phyloP scores from a whole-genome alignment of 768 basidiomycete species.

The Leccinum imitatum region DNA sequence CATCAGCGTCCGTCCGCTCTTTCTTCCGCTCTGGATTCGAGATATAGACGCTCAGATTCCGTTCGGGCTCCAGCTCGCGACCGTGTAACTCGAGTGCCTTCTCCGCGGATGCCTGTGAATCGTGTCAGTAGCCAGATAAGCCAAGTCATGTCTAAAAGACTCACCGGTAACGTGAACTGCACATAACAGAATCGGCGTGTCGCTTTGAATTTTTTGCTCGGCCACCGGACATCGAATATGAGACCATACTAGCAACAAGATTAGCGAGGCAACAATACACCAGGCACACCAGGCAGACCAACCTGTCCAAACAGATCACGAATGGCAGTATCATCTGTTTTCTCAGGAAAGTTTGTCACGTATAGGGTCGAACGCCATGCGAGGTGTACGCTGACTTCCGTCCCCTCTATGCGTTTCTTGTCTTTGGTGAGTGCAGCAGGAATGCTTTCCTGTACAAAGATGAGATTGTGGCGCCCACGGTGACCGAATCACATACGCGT shows the following conservation, averaged over 20 bases:
- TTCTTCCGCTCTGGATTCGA: constrained; percentile 91
- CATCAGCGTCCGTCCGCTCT: constrained; percentile 84
- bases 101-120: constrained; percentile 61
- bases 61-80: constrained; percentile 67
- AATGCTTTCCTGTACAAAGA: constrained; percentile 60
- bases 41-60: constrained; percentile 72
- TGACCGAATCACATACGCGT: constrained; percentile 34
- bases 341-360: constrained; percentile 93
- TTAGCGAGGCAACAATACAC: background rate
- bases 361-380: constrained; percentile 95
- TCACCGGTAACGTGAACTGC: constrained; percentile 82
- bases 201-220: constrained; percentile 93
- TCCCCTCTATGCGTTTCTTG: constrained; percentile 77
- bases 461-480: background rate
- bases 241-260: constrained; percentile 66
- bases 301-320: constrained; percentile 80
- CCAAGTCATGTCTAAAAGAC: constrained; percentile 27
- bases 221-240: constrained; percentile 96
- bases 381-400: constrained; percentile 82
- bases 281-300: constrained; percentile 20
- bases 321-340: constrained; percentile 73
- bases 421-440: constrained; percentile 91
- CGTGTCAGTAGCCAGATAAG: background rate
- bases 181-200: constrained; percentile 93
- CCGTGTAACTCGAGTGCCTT: constrained; percentile 79